Percentiles rank a stretch among this genome's conserved stretches.
Conservation (phyloP, 2,329 filamentous ascomycete genomes). For the Pseudogymnoascus sp. region DNA sequence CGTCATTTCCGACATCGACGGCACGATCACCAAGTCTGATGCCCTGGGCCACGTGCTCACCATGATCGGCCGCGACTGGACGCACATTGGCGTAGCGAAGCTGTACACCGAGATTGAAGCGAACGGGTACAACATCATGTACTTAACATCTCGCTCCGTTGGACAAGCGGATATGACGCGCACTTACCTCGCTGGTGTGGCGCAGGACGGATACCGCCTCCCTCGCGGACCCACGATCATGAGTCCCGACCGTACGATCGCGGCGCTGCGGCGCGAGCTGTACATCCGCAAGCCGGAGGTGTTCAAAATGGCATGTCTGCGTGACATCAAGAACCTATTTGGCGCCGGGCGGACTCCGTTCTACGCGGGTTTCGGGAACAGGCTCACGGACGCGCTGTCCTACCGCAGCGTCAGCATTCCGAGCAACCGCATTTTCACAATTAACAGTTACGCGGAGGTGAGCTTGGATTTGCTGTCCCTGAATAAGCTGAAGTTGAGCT, state of each 20-base stretch:
- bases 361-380: constrained; percentile 94
- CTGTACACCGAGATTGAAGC: constrained; percentile 90
- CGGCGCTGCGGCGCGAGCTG: constrained; percentile 82
- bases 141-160: constrained; percentile 87
- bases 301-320: constrained; percentile 97
- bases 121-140: constrained; percentile 99
- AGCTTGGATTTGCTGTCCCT: constrained; percentile 81
- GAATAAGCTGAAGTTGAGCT: constrained; percentile 93
- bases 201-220: constrained; percentile 78
- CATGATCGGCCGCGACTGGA: constrained; percentile 97
- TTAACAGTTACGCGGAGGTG: constrained; percentile 96
- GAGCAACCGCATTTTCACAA: constrained; percentile 90
- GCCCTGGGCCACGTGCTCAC: constrained; percentile 89
- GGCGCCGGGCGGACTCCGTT: constrained; percentile 72
- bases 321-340: constrained; percentile 88
- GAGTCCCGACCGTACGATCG: constrained; percentile 90
- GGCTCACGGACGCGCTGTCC: constrained; percentile 89
- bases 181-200: constrained; percentile 80
- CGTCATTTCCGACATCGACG: constrained; percentile 97
- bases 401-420: constrained; percentile 96
- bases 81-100: constrained; percentile 91
- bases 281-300: constrained; percentile 96
- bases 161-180: constrained; percentile 88
- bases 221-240: constrained; percentile 91
- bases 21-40: constrained; percentile 97